Evolutionary conservation across 2,329 filamentous ascomycete genomes (phyloP).

Genomic region (Cladosporium sp.): DNA sequence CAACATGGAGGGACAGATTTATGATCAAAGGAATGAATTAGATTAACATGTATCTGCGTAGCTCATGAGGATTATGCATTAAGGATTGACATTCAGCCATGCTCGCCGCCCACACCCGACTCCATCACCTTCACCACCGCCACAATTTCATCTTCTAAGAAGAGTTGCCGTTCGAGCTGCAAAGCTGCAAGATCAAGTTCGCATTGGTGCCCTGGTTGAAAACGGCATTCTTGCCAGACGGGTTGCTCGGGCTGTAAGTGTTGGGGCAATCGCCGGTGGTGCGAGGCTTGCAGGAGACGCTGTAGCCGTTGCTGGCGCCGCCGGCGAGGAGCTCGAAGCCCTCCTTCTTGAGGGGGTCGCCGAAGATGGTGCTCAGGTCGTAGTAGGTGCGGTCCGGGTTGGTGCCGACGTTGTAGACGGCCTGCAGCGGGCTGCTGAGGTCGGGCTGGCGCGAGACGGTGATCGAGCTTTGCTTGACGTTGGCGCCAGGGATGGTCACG

Average conservation of each 20-base stretch:
- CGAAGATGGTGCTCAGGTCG: conserved; percentile 12
- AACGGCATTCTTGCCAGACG: conserved; percentile 10
- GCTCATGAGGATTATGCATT: neutral
- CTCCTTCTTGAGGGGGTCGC: conserved; percentile 9
- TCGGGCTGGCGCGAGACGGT: conserved; percentile 10
- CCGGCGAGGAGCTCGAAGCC: conserved; percentile 10
- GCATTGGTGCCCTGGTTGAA: conserved; percentile 13
- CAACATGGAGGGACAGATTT: too few species aligned
- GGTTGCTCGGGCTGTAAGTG: conserved; percentile 12
- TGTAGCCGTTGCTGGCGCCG: conserved; percentile 6
- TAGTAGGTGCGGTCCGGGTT: conserved; percentile 14
- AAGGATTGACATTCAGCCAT: neutral
- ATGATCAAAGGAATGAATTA: neutral
- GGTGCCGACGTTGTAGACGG: conserved; percentile 12
- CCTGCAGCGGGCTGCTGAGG: conserved; percentile 12
- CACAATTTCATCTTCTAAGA: neutral
- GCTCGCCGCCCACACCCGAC: neutral
- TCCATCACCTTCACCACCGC: neutral
- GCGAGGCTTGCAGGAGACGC: conserved; percentile 5
- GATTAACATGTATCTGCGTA: neutral
- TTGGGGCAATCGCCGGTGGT: conserved; percentile 10
- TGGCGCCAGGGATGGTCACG: conserved; percentile 7
- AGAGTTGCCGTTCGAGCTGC: conserved; percentile 11
- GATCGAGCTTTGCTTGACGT: conserved; percentile 8
- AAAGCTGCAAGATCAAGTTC: conserved; percentile 12